A percentile compares a stretch with the other conserved stretches of the same genome.
Conservation (phyloP, 257 asterid species). For the Ligustrum vulgare region DNA sequence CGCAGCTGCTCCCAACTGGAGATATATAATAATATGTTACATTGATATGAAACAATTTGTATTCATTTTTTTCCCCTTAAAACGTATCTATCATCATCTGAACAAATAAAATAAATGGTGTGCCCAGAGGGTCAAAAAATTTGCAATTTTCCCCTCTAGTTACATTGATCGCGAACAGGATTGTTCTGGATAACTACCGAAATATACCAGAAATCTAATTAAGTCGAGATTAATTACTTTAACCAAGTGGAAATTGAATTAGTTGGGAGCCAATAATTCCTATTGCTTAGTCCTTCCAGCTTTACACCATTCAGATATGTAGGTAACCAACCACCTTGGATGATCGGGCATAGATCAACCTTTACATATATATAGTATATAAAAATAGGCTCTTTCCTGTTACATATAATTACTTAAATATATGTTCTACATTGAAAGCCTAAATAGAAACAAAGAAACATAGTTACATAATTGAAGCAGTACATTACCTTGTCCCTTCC, state of each 20-base stretch:
- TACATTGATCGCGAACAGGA: background rate
- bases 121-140: background rate
- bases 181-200: background rate
- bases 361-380: background rate
- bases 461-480: slow-evolving; percentile 8
- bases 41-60: slow-evolving; percentile 12
- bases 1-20: slow-evolving; percentile 92
- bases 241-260: background rate
- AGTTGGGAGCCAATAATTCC: slow-evolving; percentile 8
- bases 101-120: slow-evolving; percentile 9
- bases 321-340: background rate
- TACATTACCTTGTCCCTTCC: slow-evolving; percentile 89
- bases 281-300: background rate
- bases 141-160: background rate
- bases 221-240: slow-evolving; percentile 1
- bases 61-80: background rate
- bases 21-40: slow-evolving; percentile 20
- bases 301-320: background rate
- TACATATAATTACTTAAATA: background rate
- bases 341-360: background rate
- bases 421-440: background rate
- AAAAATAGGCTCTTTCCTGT: background rate
- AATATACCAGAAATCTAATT: slow-evolving; percentile 13
- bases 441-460: slow-evolving; percentile 12
- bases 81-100: slow-evolving; percentile 12